Percentiles rank a stretch among this genome's conserved stretches.
Conservation (phyloP, 2,329 filamentous ascomycete genomes). For the Venturia nashicola region DNA sequence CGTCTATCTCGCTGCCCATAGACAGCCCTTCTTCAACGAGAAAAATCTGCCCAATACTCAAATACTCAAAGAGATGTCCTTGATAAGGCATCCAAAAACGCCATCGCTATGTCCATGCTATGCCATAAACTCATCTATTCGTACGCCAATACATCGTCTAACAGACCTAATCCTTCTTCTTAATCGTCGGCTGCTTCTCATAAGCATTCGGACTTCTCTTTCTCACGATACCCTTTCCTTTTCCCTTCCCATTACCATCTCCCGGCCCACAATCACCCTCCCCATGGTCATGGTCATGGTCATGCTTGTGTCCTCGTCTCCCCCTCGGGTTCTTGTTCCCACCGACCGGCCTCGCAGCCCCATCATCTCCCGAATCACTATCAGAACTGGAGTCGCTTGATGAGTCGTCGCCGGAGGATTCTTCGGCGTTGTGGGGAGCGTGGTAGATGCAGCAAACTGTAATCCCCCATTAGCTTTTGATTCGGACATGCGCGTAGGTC, state of each 20-base stretch:
- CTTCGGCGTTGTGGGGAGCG: conserved; percentile 73
- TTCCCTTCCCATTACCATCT: conserved; percentile 19
- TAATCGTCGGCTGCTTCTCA: conserved; percentile 55
- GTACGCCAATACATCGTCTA: background rate
- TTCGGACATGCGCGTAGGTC: background rate
- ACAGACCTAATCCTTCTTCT: conserved; percentile 6
- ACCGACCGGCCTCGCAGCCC: conserved; percentile 28
- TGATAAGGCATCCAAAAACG: background rate
- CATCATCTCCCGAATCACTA: conserved; percentile 40
- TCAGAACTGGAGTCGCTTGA: conserved; percentile 35
- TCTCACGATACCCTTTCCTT: conserved; percentile 30
- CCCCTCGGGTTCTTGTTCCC: conserved; percentile 12
- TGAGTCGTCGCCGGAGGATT: conserved; percentile 53
- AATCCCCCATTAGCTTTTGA: background rate
- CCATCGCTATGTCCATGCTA: conserved; percentile 13
- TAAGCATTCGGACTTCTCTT: conserved; percentile 69
- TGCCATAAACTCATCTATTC: background rate
- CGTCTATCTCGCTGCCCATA: background rate
- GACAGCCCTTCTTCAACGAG: background rate
- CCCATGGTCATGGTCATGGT: conserved; percentile 30
- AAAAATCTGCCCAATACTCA: background rate
- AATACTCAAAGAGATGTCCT: no score
- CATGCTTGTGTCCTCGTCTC: conserved; percentile 14
- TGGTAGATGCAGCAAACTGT: conserved; percentile 99
- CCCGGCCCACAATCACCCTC: conserved; percentile 15